Conservation (phyloP, 306 rosid species). For the Cucumis cinereus region DNA sequence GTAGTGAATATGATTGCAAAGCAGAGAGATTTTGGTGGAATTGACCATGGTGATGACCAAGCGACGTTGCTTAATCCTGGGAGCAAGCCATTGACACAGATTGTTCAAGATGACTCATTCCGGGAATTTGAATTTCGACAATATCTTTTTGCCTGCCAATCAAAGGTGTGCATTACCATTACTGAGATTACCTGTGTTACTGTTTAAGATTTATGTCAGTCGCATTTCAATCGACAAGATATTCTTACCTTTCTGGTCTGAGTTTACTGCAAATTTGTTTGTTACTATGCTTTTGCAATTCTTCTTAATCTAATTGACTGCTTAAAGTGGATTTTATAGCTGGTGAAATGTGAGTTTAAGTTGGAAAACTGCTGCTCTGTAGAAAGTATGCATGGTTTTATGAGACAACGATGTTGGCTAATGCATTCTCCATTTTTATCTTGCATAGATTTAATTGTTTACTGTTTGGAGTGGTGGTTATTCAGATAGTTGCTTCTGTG, state of each 20-base stretch:
- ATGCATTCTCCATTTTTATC: neutral
- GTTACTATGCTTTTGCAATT: neutral
- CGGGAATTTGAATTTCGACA: conserved; percentile 97
- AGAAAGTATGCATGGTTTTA: neutral
- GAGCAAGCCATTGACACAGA: conserved; percentile 72
- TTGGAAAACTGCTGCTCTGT: neutral
- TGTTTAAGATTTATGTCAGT: neutral
- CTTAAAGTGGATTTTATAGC: neutral
- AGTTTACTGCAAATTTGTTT: neutral
- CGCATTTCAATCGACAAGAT: neutral
- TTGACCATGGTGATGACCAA: conserved; percentile 82
- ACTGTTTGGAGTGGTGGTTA: neutral
- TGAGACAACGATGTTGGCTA: neutral
- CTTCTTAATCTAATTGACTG: neutral
- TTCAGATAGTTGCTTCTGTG: neutral
- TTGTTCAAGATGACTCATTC: conserved; percentile 89
- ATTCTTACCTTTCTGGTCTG: neutral
- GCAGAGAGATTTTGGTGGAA: conserved; percentile 85
- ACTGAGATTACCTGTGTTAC: conserved; percentile 11
- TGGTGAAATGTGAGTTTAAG: neutral
- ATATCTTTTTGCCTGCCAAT: conserved; percentile 84
- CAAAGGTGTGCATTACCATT: conserved; percentile 52
- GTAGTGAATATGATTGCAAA: conserved; percentile 65
- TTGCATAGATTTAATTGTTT: neutral
- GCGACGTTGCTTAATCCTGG: conserved; percentile 71